Percentiles rank a stretch among this genome's conserved stretches.
These are phyloP conservation scores for Halophytophthora polymorphica DNA, from an alignment of 352 stramenopile genomes.

Conservation along the genomic window DNA sequence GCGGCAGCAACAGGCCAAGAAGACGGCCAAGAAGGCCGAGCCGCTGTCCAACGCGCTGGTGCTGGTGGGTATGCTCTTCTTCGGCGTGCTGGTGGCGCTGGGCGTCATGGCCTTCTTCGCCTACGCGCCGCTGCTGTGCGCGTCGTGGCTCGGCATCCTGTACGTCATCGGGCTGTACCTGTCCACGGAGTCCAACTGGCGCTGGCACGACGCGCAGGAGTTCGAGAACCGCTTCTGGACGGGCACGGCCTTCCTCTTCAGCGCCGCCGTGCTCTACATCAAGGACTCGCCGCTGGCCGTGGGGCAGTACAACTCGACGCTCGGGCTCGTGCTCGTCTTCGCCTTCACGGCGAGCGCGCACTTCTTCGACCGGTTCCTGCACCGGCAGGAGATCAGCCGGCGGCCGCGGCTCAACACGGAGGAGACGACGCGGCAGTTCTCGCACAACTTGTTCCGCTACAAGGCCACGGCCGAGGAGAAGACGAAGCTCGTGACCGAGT, in stretches of 20 bases:
- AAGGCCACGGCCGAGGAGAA: constrained; percentile 82
- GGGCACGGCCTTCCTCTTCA: constrained; percentile 92
- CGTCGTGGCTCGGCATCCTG: constrained; percentile 75
- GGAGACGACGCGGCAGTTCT: constrained; percentile 40
- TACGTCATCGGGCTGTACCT: constrained; percentile 83
- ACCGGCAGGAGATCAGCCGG: constrained; percentile 69
- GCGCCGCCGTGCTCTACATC: constrained; percentile 91
- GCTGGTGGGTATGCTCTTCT: constrained; percentile 68
- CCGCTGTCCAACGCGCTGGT: constrained; percentile 59
- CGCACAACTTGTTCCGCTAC: constrained; percentile 81
- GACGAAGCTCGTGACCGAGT: constrained; percentile 66
- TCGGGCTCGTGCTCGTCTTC: constrained; percentile 77
- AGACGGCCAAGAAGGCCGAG: constrained; percentile 29
- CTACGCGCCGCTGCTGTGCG: constrained; percentile 75
- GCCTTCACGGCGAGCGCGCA: constrained; percentile 76
- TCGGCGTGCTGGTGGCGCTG: constrained; percentile 54
- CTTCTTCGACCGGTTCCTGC: constrained; percentile 81
- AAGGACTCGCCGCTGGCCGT: constrained; percentile 91
- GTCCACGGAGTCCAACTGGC: constrained; percentile 80
- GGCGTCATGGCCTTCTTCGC: constrained; percentile 81
- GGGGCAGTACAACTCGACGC: constrained; percentile 61
- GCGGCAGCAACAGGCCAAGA: neutral
- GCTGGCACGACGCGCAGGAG: constrained; percentile 89
- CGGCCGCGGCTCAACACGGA: constrained; percentile 52
- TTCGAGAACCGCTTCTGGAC: constrained; percentile 98